Evolutionary conservation across 495 filamentous ascomycete species (phyloP), one percentile per base, ranked within the genome.

Genomic region (Talaromyces adpressus): DNA sequence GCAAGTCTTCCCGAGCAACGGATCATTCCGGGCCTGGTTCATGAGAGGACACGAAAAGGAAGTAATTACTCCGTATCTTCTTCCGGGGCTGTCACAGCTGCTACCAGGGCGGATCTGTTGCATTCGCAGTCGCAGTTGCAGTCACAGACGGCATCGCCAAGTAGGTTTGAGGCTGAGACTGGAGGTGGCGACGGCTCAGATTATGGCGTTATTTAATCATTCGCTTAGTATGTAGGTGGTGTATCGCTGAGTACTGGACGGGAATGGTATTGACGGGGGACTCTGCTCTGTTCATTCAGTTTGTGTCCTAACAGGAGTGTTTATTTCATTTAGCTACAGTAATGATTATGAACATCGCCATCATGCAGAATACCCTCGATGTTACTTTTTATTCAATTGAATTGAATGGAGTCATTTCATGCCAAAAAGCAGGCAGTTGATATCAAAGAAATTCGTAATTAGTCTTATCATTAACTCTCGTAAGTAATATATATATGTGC

Each of bases 11-110:
- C 81, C 23, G 85, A 90, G 69, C 87, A 88, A 39, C 81, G 84
- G 64, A 89, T 90, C 51, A 89, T 90, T 71, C 89, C 89, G 0
- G 88, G 89, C 3, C 80, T 90, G 57, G 81, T 91, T 23, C 84
- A 87, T 68, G 81, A 86, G 59, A 80, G 79, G 61, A 80, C 79
- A 41, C 76, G 82, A 57, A 76, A 76, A 57, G 73, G 76, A 53
- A 88, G 81, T 71, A 61, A 32, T 36, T 73, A 41, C 68, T 66
- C 56, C 18, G 11, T 34, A 6, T 58, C 56, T 14, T 36, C 56
- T 34, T 54, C 51, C 1, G 30, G 27, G 7, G 29, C 56, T 58
- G 27, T 30, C 18, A 36, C 56, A 6, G 56, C 27, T 58, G 27
- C 52, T 56, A 56, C 52, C 9, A 56, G 52, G 23, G 23, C 52